Evolutionary conservation across 371 early-diverging fungal genomes (phyloP).

Genomic region (Rhizopus stolonifer): DNA sequence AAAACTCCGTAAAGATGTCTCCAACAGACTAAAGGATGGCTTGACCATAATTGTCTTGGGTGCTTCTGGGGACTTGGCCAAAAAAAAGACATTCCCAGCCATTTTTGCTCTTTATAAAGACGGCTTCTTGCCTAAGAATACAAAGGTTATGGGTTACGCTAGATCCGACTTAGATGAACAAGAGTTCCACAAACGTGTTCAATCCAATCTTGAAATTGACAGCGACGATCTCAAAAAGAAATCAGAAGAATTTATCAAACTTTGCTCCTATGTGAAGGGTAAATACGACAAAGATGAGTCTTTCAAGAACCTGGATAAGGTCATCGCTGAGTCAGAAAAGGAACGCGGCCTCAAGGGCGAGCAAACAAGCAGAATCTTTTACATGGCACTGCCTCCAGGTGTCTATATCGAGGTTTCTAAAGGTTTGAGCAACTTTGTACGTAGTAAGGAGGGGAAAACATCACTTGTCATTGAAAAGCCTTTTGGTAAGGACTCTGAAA

Average conservation of each 20-base stretch:
- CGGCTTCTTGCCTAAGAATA: constrained; percentile 70
- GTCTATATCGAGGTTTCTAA: constrained; percentile 86
- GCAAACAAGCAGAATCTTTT: constrained; percentile 78
- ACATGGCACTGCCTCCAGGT: constrained; percentile 98
- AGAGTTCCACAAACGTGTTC: constrained; percentile 75
- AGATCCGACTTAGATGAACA: constrained; percentile 78
- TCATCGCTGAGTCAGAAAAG: constrained; percentile 57
- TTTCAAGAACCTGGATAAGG: constrained; percentile 64
- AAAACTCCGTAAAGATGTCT: constrained; percentile 22
- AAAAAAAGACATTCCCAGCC: constrained; percentile 98
- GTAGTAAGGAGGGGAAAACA: constrained; percentile 56
- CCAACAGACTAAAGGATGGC: constrained; percentile 23
- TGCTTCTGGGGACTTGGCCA: constrained; percentile 96
- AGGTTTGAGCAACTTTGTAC: constrained; percentile 69
- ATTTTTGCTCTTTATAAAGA: constrained; percentile 84
- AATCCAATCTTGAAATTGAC: constrained; percentile 61
- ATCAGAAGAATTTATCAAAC: constrained; percentile 64
- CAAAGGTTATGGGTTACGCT: constrained; percentile 94
- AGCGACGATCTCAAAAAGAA: constrained; percentile 53
- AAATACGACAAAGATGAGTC: constrained; percentile 83
- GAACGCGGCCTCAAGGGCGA: constrained; percentile 34
- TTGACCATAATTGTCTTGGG: constrained; percentile 69
- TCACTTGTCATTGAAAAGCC: constrained; percentile 97
- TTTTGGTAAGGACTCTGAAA: constrained; percentile 92
- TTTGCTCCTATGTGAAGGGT: constrained; percentile 83